Conservation (phyloP, 2,329 filamentous ascomycete species). For the Cladobotryum mycophilum region DNA sequence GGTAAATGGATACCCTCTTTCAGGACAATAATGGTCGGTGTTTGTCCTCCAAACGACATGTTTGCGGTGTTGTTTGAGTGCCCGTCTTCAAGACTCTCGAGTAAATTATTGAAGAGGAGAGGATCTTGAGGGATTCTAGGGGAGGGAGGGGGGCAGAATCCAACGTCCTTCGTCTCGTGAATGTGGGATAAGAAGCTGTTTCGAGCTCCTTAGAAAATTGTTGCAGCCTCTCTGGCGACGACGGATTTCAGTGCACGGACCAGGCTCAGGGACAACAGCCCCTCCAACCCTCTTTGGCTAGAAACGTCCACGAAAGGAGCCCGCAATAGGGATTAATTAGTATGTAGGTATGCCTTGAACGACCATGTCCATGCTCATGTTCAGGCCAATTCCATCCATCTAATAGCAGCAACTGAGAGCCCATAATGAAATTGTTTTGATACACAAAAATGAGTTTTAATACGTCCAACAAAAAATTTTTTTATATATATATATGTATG, state of each 20-base stretch:
- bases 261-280: slow-evolving; percentile 14
- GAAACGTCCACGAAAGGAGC: not conserved
- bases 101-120: slow-evolving; percentile 1
- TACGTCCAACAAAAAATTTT: too few relatives aligned
- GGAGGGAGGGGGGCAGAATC: slow-evolving; percentile 7
- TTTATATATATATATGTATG: too few relatives aligned
- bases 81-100: slow-evolving; percentile 3
- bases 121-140: slow-evolving; percentile 12
- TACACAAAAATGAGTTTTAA: too few relatives aligned
- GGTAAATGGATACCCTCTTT: slow-evolving; percentile 73
- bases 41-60: slow-evolving; percentile 97
- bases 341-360: not conserved
- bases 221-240: slow-evolving; percentile 35
- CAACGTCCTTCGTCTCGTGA: slow-evolving; percentile 19
- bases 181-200: slow-evolving; percentile 26
- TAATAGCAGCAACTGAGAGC: too few relatives aligned
- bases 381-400: too few relatives aligned
- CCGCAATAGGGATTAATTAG: slow-evolving; percentile 4
- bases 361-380: too few relatives aligned
- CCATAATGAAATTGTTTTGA: too few relatives aligned
- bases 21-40: slow-evolving; percentile 95
- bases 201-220: slow-evolving; percentile 44
- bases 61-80: slow-evolving; percentile 21
- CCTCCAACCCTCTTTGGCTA: slow-evolving; percentile 11
- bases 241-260: slow-evolving; percentile 24